These are phyloP conservation scores for Solanum microdontum DNA, from an alignment of 257 asterid genomes.

Conservation along the genomic window DNA sequence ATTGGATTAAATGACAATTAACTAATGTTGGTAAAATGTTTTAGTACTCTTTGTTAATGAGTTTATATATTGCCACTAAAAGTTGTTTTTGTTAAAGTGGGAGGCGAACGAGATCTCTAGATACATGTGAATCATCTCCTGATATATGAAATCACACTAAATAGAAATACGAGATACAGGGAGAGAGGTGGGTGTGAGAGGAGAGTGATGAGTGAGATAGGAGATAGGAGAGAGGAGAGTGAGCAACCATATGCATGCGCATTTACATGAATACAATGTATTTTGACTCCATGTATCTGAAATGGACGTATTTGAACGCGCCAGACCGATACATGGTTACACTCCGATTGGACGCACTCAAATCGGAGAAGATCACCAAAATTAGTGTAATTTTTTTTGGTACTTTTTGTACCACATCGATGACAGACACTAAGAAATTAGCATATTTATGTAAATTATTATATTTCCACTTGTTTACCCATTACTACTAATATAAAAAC, in stretches of 20 bases:
- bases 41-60: not conserved
- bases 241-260: not conserved
- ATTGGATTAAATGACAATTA: not conserved
- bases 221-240: not conserved
- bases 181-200: not conserved
- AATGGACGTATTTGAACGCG: fast-evolving
- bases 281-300: too few species aligned
- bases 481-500: too few species aligned
- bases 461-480: not conserved
- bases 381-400: not conserved
- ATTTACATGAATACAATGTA: too few species aligned
- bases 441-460: too few species aligned
- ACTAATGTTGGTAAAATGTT: not conserved
- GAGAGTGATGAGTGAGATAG: not conserved
- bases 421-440: not conserved
- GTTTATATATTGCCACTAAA: too few species aligned
- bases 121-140: not conserved
- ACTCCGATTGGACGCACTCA: not conserved
- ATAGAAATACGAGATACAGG: not conserved
- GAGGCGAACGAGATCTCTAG: not conserved
- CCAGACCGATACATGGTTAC: not conserved
- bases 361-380: not conserved
- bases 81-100: not conserved
- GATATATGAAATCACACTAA: not conserved
- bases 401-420: not conserved